phyloP scores from a whole-genome alignment of 2,329 filamentous ascomycete species.

The Xylaria arbuscula region DNA sequence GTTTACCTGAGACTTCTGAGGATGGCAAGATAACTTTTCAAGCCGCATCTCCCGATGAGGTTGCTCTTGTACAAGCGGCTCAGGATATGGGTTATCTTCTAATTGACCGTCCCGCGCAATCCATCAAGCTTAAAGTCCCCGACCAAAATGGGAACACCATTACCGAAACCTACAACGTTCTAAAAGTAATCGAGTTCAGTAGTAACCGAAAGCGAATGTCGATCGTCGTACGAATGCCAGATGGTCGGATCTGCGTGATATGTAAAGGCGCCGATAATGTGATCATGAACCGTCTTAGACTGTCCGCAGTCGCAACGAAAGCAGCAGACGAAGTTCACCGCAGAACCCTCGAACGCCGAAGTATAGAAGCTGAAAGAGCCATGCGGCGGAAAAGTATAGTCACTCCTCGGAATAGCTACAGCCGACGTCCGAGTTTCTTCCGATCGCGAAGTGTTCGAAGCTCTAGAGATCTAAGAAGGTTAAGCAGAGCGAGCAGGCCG shows the following conservation, averaged over 20 bases:
- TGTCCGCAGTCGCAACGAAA: constrained; percentile 77
- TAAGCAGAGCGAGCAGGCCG: constrained; percentile 18
- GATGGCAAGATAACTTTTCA: constrained; percentile 82
- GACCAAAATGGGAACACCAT: constrained; percentile 53
- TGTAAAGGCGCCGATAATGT: constrained; percentile 92
- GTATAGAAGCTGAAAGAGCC: constrained; percentile 55
- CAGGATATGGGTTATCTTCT: constrained; percentile 86
- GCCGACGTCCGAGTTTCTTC: constrained; percentile 50
- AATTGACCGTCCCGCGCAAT: constrained; percentile 76
- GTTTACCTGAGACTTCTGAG: constrained; percentile 81
- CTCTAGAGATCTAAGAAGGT: constrained; percentile 47
- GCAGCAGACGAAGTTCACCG: constrained; percentile 75
- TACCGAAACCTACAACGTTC: constrained; percentile 77
- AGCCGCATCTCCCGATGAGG: constrained; percentile 88
- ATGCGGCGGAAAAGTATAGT: constrained; percentile 46
- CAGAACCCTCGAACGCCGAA: constrained; percentile 71
- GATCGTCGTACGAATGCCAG: constrained; percentile 83
- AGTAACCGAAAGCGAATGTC: constrained; percentile 93
- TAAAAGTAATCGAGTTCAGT: constrained; percentile 92
- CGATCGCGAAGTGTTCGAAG: constrained; percentile 50
- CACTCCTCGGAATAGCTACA: constrained; percentile 56
- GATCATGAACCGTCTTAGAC: constrained; percentile 80
- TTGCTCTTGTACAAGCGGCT: constrained; percentile 85
- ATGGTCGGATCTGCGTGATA: constrained; percentile 82
- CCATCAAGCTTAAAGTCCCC: constrained; percentile 66